Conservation (phyloP, 768 basidiomycete genomes). For the Boletus eberwhitei region DNA sequence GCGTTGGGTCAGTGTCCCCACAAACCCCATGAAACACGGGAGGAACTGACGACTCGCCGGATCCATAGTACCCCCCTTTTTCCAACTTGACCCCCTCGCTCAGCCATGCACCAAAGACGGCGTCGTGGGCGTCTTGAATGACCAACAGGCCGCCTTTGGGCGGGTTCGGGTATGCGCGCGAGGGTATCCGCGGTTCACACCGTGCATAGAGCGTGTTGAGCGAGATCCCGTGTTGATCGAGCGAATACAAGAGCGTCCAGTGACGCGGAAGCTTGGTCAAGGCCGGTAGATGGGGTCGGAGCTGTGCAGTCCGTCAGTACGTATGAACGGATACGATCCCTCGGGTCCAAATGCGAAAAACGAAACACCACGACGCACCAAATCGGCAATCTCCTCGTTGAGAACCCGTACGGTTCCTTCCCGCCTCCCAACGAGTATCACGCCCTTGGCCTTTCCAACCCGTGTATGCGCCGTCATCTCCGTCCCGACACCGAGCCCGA, state of each 20-base stretch:
- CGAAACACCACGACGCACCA: constrained; percentile 42
- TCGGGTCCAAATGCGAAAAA: not conserved
- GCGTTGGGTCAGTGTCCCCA: not conserved
- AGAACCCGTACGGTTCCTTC: constrained; percentile 54
- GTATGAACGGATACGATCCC: not conserved
- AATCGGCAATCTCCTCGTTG: constrained; percentile 49
- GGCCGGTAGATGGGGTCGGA: constrained; percentile 70
- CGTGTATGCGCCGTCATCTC: constrained; percentile 17
- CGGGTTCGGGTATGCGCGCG: constrained; percentile 19
- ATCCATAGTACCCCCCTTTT: constrained; percentile 74
- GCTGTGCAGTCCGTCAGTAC: constrained; percentile 37
- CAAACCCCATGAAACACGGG: not conserved
- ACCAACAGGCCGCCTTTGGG: constrained; percentile 56
- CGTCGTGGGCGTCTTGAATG: constrained; percentile 59
- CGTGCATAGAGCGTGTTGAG: constrained; percentile 80
- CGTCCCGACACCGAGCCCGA: constrained; percentile 41
- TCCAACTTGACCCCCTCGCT: constrained; percentile 62
- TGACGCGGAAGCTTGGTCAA: constrained; percentile 63
- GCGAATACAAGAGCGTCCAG: constrained; percentile 83
- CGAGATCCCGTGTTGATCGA: constrained; percentile 95
- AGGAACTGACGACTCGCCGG: constrained; percentile 65
- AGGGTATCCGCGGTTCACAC: constrained; percentile 43
- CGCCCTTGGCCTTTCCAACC: constrained; percentile 37
- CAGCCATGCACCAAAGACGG: constrained; percentile 79
- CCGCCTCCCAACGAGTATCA: constrained; percentile 54